Evolutionary conservation across 352 stramenopile genomes (phyloP).

Genomic region (Detonula confervacea): DNA sequence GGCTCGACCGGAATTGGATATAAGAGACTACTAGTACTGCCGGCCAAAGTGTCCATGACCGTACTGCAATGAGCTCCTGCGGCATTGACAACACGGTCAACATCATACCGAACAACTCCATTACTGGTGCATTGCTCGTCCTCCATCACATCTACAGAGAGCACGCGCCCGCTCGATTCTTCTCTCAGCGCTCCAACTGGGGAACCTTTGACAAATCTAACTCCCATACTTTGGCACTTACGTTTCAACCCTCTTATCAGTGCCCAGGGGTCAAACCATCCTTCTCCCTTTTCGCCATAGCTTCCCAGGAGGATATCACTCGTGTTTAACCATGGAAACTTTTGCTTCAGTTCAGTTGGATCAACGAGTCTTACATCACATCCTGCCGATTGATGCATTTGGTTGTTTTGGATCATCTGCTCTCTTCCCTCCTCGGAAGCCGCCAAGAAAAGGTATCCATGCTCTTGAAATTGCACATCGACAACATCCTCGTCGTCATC

Average conservation of each 20-base stretch:
- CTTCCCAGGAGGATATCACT: constrained; percentile 63
- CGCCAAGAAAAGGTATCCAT: constrained; percentile 78
- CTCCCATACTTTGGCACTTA: constrained; percentile 55
- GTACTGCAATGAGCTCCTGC: constrained; percentile 61
- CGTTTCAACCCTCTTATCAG: constrained; percentile 53
- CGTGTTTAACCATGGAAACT: constrained; percentile 75
- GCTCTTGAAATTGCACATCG: constrained; percentile 70
- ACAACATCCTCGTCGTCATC: no score
- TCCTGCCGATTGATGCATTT: constrained; percentile 44
- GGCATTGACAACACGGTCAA: constrained; percentile 70
- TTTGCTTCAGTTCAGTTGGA: constrained; percentile 42
- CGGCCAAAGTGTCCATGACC: constrained; percentile 60
- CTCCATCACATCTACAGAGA: constrained; percentile 50
- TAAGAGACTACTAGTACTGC: constrained; percentile 4
- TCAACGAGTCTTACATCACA: constrained; percentile 59
- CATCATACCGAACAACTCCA: constrained; percentile 29
- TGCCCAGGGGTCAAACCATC: constrained; percentile 80
- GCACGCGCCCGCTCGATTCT: constrained; percentile 27
- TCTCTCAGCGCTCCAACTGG: constrained; percentile 33
- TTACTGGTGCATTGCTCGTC: no score
- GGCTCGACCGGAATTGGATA: constrained; percentile 65
- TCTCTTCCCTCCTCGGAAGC: constrained; percentile 38
- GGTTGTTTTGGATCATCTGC: constrained; percentile 58
- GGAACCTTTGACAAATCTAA: constrained; percentile 49
- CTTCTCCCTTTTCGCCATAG: constrained; percentile 64